Base-by-base conservation (phyloP, 371 early-diverging fungal genomes). In the Mortierella sp. region DNA sequence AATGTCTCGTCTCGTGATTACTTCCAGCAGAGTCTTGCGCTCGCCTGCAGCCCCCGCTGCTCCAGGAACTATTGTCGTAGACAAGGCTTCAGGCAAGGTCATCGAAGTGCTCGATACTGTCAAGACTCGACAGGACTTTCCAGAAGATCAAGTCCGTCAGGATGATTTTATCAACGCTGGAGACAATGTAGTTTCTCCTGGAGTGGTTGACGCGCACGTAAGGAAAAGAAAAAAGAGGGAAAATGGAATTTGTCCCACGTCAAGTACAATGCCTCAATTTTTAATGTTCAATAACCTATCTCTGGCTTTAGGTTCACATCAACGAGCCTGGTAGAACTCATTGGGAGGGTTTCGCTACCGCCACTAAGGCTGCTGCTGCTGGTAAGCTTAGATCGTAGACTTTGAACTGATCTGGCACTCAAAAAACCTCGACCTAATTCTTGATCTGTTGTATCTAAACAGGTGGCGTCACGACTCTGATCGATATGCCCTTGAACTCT, bases 401-500 rank as follows among this genome's bases (percentile, higher is more conserved):
- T n/a, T 48, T 6, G 48, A 19, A 19, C 48, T 19, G 48, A 48
- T 48, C 3, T 48, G 48, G 16, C 58, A 22, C 57, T 13, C n/a
- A 11, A 24, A 11, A 4, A 15, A 9, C 15, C 21, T 41, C 24
- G 24, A 13, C 21, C 33, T 48, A 40, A 22, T 43, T 13, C 19
- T n/a, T 16, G 13, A 24, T 24, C 28, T 24, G 7, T 24, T 21
- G 3, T 24, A 55, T n/a, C 52, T 21, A 55, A 55, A 21, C 55
- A 86, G 92, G 95, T 58, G 95, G 95, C 73, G 90, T 92, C 43
- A 91, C 93, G 0, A 94, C 94, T 0, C 88, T 95, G 33, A 87
- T 95, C 58, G 95, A 95, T 74, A 95, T 95, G 95, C 95, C 95
- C n/a, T 86, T 95, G 69, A 95, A 95, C 85, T 92, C 94, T 38